These are phyloP conservation scores for Wallacemonas collosoma DNA, from an alignment of 208 protist genomes.

Conservation along the genomic window DNA sequence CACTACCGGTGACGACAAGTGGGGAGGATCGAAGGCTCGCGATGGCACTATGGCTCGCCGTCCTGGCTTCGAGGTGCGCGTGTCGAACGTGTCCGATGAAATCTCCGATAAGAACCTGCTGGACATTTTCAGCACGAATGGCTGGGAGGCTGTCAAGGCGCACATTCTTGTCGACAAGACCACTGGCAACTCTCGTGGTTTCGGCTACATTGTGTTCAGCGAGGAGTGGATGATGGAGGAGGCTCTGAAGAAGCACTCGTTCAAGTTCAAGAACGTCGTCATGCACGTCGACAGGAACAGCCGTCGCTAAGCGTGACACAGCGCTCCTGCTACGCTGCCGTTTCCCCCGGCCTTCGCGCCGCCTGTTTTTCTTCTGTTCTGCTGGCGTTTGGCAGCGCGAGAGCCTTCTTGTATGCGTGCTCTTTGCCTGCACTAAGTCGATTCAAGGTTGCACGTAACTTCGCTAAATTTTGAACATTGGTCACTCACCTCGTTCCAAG, in stretches of 20 bases:
- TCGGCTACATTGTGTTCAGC: constrained; percentile 82
- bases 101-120: constrained; percentile 77
- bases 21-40: constrained; percentile 28
- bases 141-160: constrained; percentile 50
- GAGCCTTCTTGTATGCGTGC: not conserved
- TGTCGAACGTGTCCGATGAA: constrained; percentile 84
- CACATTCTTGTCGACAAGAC: constrained; percentile 60
- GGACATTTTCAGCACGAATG: constrained; percentile 71
- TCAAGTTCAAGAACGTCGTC: constrained; percentile 86
- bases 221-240: constrained; percentile 42
- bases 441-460: constrained; percentile 10
- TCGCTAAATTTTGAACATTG: not conserved
- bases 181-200: constrained; percentile 73
- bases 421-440: constrained; percentile 6
- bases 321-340: not conserved
- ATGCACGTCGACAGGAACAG: constrained; percentile 43
- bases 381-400: not conserved
- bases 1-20: constrained; percentile 10
- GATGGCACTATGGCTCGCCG: constrained; percentile 26
- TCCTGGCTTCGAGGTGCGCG: constrained; percentile 39
- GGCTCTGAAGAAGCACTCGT: constrained; percentile 34
- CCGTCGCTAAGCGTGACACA: not conserved
- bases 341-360: not conserved
- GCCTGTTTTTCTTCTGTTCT: not conserved
- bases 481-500: constrained; percentile 9